Evolutionary conservation across 2,329 filamentous ascomycete genomes (phyloP).

Genomic region (Bisporella sp.): DNA sequence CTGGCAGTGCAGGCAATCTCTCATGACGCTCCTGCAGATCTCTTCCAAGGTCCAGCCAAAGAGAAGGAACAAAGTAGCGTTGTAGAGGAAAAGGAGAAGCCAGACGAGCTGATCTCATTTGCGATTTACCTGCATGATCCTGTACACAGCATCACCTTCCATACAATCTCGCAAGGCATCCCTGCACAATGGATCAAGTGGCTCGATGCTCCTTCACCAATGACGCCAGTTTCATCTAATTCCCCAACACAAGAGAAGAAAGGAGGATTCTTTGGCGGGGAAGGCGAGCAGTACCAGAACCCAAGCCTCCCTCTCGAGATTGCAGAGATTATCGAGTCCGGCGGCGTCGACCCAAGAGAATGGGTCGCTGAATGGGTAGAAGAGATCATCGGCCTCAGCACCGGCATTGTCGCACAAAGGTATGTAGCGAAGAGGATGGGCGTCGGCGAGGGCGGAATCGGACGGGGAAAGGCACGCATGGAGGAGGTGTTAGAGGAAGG

Average conservation of each 20-base stretch:
- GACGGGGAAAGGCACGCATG: conserved; percentile 53
- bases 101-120: conserved; percentile 61
- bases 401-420: conserved; percentile 84
- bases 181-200: conserved; percentile 84
- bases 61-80: conserved; percentile 48
- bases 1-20: conserved; percentile 85
- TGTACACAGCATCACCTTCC: conserved; percentile 83
- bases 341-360: conserved; percentile 82
- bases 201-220: conserved; percentile 69
- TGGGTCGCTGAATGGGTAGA: conserved; percentile 98
- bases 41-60: conserved; percentile 59
- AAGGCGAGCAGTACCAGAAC: conserved; percentile 38
- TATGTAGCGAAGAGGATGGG: conserved; percentile 96
- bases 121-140: conserved; percentile 80
- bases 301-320: conserved; percentile 73
- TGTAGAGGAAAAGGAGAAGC: conserved; percentile 40
- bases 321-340: conserved; percentile 68
- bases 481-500: conserved; percentile 50
- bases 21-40: conserved; percentile 52
- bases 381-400: conserved; percentile 68
- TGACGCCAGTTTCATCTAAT: conserved; percentile 39
- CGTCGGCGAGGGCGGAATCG: conserved; percentile 71
- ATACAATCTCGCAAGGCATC: conserved; percentile 73
- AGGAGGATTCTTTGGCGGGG: conserved; percentile 31
- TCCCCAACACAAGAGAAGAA: conserved; percentile 21